A percentile compares a stretch with the other conserved stretches of the same genome.
These are phyloP conservation scores for Porogramme epimiltina DNA, from an alignment of 1,284 basidiomycete species.

Conservation along the genomic window DNA sequence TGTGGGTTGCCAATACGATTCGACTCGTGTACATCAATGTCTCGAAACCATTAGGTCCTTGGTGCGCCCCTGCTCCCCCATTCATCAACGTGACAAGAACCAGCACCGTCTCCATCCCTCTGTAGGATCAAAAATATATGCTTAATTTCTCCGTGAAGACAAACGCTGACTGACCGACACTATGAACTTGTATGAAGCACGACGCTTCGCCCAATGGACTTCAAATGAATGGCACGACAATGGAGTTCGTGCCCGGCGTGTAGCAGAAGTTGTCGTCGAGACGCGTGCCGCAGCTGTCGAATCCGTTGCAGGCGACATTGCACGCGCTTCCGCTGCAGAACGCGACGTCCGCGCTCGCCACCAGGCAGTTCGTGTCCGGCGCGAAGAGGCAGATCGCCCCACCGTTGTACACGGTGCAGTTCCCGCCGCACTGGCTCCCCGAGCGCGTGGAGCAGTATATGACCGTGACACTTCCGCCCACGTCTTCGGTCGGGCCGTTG, in stretches of 20 bases:
- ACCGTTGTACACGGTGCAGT: slow-evolving; percentile 5
- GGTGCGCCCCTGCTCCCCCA: too few relatives aligned
- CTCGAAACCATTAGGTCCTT: too few relatives aligned
- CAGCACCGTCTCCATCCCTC: too few relatives aligned
- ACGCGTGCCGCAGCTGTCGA: neutral
- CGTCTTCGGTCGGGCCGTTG: neutral
- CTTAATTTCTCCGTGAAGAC: too few relatives aligned
- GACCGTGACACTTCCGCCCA: neutral
- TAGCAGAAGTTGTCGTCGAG: slow-evolving; percentile 7
- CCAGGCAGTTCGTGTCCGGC: neutral
- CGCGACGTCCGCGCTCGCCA: slow-evolving; percentile 1
- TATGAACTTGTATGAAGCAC: too few relatives aligned
- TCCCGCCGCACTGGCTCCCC: neutral
- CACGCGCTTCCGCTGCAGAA: slow-evolving; percentile 1
- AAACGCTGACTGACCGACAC: too few relatives aligned
- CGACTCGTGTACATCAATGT: too few relatives aligned
- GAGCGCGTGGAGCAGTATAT: neutral
- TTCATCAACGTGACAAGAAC: too few relatives aligned
- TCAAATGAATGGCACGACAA: neutral
- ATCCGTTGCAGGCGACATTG: slow-evolving; percentile 1
- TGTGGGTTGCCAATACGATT: too few relatives aligned
- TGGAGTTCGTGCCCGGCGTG: slow-evolving; percentile 5
- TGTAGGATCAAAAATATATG: too few relatives aligned
- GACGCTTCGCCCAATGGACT: too few relatives aligned
- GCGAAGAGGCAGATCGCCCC: neutral